Percentiles rank a stretch among this genome's conserved stretches.
Evolutionary conservation across 306 rosid genomes (phyloP).

Genomic region (Styphnolobium japonicum): DNA sequence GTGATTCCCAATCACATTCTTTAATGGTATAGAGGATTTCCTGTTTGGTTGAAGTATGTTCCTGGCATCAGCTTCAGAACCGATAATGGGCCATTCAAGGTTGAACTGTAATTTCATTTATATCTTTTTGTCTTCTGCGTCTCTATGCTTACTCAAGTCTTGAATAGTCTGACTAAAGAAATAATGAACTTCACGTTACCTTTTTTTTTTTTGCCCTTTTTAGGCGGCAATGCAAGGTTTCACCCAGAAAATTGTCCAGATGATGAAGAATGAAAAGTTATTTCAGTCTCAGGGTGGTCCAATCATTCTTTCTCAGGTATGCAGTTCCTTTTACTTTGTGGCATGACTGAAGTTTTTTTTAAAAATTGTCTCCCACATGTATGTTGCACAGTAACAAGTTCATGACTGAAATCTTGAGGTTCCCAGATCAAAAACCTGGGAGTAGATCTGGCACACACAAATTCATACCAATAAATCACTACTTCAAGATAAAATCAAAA

Average conservation of each 20-base stretch:
- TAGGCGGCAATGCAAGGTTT: conserved; percentile 94
- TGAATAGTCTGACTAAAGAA: not conserved
- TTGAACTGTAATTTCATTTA: conserved; percentile 23
- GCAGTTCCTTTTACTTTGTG: conserved; percentile 9
- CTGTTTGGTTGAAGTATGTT: conserved; percentile 95
- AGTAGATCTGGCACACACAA: conserved; percentile 11
- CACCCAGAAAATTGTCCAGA: conserved; percentile 82
- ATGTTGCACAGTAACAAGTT: not conserved
- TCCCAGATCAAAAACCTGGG: not conserved
- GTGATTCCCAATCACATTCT: conserved; percentile 8
- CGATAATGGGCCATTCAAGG: conserved; percentile 93
- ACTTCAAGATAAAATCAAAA: not conserved
- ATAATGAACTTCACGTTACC: not conserved
- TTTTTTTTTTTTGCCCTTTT: not conserved
- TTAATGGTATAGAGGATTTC: conserved; percentile 71
- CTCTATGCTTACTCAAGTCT: not conserved
- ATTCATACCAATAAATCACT: not conserved
- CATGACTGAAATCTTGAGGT: not conserved
- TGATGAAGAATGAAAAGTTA: conserved; percentile 85
- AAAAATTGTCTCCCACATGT: conserved; percentile 18
- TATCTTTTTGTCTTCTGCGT: not conserved
- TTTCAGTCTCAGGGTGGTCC: conserved; percentile 98
- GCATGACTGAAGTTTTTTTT: not conserved
- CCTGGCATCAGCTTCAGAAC: conserved; percentile 98
- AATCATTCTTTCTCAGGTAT: conserved; percentile 91